Conservation (phyloP, 768 basidiomycete genomes). For the Calocybe gangraenosa region DNA sequence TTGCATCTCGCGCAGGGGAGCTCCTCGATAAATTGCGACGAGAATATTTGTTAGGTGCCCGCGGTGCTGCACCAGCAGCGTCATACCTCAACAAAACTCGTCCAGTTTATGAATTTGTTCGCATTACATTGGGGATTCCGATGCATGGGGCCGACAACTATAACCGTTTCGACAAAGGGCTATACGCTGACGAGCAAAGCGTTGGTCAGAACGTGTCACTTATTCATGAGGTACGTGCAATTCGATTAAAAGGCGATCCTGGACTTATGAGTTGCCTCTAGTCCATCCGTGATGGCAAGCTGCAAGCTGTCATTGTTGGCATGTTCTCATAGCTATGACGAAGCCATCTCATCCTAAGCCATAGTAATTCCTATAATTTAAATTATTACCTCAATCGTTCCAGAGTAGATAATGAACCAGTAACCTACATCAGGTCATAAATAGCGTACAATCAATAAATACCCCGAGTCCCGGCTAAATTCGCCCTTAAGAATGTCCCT, state of each 20-base stretch:
- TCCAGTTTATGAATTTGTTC: slow-evolving; percentile 73
- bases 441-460: no score
- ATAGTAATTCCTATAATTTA: no score
- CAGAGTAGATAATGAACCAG: no score
- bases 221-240: slow-evolving; percentile 65
- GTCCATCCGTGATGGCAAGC: slow-evolving; percentile 51
- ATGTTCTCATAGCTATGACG: slow-evolving; percentile 24
- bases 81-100: slow-evolving; percentile 63
- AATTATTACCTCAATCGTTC: no score
- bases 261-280: slow-evolving; percentile 12
- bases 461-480: no score
- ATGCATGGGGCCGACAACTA: slow-evolving; percentile 82
- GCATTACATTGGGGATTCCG: slow-evolving; percentile 63
- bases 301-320: slow-evolving; percentile 39
- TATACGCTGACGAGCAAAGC: slow-evolving; percentile 63
- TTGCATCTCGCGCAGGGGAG: slow-evolving; percentile 43
- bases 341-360: no score
- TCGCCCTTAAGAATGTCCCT: no score
- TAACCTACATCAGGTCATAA: no score
- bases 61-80: slow-evolving; percentile 66
- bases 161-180: slow-evolving; percentile 52
- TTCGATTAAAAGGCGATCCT: slow-evolving; percentile 3
- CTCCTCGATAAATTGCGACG: slow-evolving; percentile 46
- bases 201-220: slow-evolving; percentile 67
- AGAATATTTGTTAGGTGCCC: slow-evolving; percentile 54